Evolutionary conservation across 2,329 filamentous ascomycete species (phyloP).

Genomic region (Mycocentrospora acerina): DNA sequence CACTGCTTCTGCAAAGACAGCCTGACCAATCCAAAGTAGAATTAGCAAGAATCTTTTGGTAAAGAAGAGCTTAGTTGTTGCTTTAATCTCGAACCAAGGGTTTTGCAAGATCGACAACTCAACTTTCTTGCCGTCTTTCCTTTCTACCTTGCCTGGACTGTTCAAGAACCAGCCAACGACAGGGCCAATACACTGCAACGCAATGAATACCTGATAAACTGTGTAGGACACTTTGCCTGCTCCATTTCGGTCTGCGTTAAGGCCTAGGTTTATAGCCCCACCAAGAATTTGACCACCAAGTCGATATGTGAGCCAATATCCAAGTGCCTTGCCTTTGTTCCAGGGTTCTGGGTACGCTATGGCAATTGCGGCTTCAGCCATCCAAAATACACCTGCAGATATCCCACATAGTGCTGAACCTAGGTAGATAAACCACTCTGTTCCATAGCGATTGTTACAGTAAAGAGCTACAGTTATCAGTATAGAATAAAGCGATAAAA

Average conservation of each 20-base stretch:
- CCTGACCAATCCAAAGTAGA: conserved; percentile 68
- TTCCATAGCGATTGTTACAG: conserved; percentile 67
- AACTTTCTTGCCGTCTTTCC: conserved; percentile 65
- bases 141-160: conserved; percentile 61
- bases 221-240: conserved; percentile 69
- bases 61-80: conserved; percentile 61
- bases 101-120: conserved; percentile 59
- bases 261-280: conserved; percentile 68
- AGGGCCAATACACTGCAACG: conserved; percentile 65
- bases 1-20: conserved; percentile 70
- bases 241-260: conserved; percentile 60
- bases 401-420: conserved; percentile 70
- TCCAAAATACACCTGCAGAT: conserved; percentile 74
- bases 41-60: conserved; percentile 64
- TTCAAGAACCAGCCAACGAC: conserved; percentile 66
- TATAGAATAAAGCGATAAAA: too few species aligned
- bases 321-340: conserved; percentile 50
- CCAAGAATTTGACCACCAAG: conserved; percentile 69
- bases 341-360: conserved; percentile 70
- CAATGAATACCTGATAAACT: conserved; percentile 71
- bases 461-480: conserved; percentile 52
- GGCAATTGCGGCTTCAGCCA: conserved; percentile 72
- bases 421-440: conserved; percentile 67
- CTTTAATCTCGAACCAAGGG: conserved; percentile 61
- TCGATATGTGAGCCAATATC: conserved; percentile 66